These are phyloP conservation scores for Smithsoniella earleae DNA, from an alignment of 163 green algal genomes.

Conservation along the genomic window DNA sequence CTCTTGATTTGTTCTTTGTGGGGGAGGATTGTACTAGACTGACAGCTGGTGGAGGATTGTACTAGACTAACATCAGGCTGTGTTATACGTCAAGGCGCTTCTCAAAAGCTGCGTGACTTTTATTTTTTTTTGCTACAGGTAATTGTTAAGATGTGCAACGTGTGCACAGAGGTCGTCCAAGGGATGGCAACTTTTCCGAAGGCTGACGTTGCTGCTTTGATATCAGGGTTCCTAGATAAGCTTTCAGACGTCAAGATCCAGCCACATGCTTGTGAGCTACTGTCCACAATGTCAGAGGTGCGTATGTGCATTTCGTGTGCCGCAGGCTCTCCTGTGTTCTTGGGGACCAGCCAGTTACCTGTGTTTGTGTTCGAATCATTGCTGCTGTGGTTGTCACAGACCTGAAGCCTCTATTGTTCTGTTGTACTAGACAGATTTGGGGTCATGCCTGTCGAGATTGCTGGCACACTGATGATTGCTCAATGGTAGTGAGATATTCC, in stretches of 20 bases:
- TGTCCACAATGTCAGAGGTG: conserved; percentile 32
- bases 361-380: too few relatives aligned
- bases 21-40: too few relatives aligned
- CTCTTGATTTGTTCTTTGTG: too few relatives aligned
- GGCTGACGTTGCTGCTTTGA: background rate
- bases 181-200: background rate
- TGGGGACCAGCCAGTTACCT: too few relatives aligned
- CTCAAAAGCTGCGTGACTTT: too few relatives aligned
- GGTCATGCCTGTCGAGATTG: background rate
- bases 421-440: background rate
- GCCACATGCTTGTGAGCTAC: conserved; percentile 18
- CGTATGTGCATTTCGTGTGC: background rate
- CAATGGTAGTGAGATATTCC: background rate
- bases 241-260: conserved; percentile 28
- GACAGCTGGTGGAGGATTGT: too few relatives aligned
- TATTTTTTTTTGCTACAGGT: conserved; percentile 25
- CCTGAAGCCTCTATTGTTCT: background rate
- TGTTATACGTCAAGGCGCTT: too few relatives aligned
- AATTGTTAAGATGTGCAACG: conserved; percentile 6
- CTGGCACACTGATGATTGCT: too few relatives aligned
- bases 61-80: too few relatives aligned
- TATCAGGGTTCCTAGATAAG: conserved; percentile 10
- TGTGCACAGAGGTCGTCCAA: background rate
- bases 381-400: too few relatives aligned
- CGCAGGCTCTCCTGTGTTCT: too few relatives aligned